Evolutionary conservation across 208 protist genomes (phyloP).

Genomic region (Trypanosoma platydactyli): DNA sequence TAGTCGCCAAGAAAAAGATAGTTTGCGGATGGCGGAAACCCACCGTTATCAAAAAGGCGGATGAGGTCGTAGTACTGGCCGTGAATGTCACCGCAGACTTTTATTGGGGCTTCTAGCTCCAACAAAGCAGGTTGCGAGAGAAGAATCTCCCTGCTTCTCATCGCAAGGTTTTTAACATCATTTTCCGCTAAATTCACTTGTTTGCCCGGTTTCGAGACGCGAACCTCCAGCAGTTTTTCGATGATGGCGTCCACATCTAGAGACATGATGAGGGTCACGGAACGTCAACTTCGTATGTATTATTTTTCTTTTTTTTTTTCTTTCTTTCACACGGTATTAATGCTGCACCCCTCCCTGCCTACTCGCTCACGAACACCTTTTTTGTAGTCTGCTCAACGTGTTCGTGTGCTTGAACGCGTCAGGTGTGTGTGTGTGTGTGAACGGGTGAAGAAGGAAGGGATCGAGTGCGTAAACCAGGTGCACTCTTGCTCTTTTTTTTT

Average conservation of each 20-base stretch:
- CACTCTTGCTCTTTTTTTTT: not conserved
- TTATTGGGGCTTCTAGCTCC: slow-evolving; percentile 92
- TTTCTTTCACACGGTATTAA: not conserved
- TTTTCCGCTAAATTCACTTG: slow-evolving; percentile 88
- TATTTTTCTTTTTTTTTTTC: slow-evolving; percentile 10
- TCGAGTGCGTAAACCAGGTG: no score
- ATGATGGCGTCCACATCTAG: slow-evolving; percentile 91
- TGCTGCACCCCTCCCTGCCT: not conserved
- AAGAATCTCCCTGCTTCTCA: slow-evolving; percentile 87
- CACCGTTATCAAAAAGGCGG: slow-evolving; percentile 99
- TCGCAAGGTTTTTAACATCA: slow-evolving; percentile 81
- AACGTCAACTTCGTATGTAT: not conserved
- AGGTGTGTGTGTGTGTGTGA: not conserved
- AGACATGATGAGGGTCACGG: slow-evolving; percentile 33
- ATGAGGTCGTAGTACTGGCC: slow-evolving; percentile 99
- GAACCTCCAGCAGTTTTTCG: slow-evolving; percentile 91
- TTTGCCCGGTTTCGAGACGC: slow-evolving; percentile 85
- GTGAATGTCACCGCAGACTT: slow-evolving; percentile 98
- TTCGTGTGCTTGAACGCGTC: not conserved
- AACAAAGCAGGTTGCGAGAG: slow-evolving; percentile 84
- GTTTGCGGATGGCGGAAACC: slow-evolving; percentile 98
- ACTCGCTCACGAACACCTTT: no score
- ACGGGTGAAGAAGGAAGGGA: not conserved
- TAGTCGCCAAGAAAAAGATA: slow-evolving; percentile 99
- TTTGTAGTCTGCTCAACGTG: not conserved